A percentile compares a stretch with the other conserved stretches of the same genome.
Conservation (phyloP, 1,284 basidiomycete genomes). For the Athelia psychrophila region DNA sequence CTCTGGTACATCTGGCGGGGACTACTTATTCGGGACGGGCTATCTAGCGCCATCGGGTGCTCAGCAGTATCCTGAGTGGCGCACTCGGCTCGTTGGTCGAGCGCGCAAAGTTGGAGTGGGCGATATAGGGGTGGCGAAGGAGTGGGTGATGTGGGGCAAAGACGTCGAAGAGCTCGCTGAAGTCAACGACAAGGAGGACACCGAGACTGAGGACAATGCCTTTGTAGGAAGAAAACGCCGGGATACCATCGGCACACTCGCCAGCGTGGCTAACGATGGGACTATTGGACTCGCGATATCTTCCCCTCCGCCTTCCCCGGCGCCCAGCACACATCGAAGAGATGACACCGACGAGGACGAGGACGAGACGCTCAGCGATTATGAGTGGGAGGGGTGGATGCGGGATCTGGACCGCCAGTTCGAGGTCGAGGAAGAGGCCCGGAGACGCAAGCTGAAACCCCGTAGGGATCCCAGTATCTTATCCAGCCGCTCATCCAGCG, state of each 20-base stretch:
- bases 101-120: slow-evolving; percentile 57
- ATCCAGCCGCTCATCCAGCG: not conserved
- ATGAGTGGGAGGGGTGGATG: slow-evolving; percentile 61
- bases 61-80: slow-evolving; percentile 64
- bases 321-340: slow-evolving; percentile 3
- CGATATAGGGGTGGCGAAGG: slow-evolving; percentile 48
- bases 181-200: slow-evolving; percentile 3
- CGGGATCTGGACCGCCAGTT: slow-evolving; percentile 42
- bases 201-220: slow-evolving; percentile 9
- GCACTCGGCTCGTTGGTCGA: slow-evolving; percentile 40
- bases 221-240: slow-evolving; percentile 11
- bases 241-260: slow-evolving; percentile 1
- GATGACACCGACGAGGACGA: slow-evolving; percentile 24
- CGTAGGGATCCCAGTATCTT: not conserved
- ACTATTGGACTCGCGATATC: slow-evolving; percentile 9
- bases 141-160: slow-evolving; percentile 39
- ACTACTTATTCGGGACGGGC: too few relatives aligned
- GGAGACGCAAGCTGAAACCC: not conserved
- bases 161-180: slow-evolving; percentile 12
- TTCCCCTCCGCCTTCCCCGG: slow-evolving; percentile 2
- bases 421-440: not conserved
- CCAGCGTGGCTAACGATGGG: slow-evolving; percentile 16
- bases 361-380: slow-evolving; percentile 45
- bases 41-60: slow-evolving; percentile 24
- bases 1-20: too few relatives aligned